Conservation (phyloP, 805 yeast species). For the Metschnikowia kunwiensis region DNA sequence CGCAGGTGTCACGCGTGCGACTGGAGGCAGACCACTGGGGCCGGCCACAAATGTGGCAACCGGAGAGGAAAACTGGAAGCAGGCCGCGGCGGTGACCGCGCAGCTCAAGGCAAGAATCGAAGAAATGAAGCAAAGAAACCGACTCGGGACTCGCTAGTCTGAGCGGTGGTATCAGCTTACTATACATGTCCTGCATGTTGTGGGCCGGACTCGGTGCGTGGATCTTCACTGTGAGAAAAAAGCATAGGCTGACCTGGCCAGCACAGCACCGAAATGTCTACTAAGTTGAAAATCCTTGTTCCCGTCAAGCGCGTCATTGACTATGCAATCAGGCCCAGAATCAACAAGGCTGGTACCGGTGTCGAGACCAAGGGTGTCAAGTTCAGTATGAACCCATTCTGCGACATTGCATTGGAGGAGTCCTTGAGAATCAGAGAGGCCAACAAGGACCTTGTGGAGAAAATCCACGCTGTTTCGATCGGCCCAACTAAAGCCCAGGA, state of each 20-base stretch:
- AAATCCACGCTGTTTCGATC: slow-evolving; percentile 86
- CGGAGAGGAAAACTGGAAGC: slow-evolving; percentile 73
- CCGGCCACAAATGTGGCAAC: neutral
- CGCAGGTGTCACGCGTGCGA: neutral
- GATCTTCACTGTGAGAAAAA: slow-evolving; percentile 6
- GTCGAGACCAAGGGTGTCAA: slow-evolving; percentile 87
- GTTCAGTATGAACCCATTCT: slow-evolving; percentile 92
- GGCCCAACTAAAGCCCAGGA: slow-evolving; percentile 89
- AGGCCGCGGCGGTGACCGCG: slow-evolving; percentile 86
- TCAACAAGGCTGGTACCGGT: slow-evolving; percentile 80
- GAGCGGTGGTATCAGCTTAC: too few species aligned
- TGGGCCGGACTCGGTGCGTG: slow-evolving; percentile 10
- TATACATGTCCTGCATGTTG: slow-evolving; percentile 14
- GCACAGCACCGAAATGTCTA: slow-evolving; percentile 10
- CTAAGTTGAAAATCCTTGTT: slow-evolving; percentile 71
- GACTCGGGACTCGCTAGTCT: slow-evolving; percentile 13
- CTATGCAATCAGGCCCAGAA: slow-evolving; percentile 88
- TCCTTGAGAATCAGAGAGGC: slow-evolving; percentile 74
- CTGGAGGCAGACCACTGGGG: neutral
- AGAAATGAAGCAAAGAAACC: slow-evolving; percentile 72
- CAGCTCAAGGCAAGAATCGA: slow-evolving; percentile 85
- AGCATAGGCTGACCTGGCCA: neutral
- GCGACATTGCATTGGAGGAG: slow-evolving; percentile 97
- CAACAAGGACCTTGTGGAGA: slow-evolving; percentile 65
- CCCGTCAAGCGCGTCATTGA: slow-evolving; percentile 96